Evolutionary conservation across 768 basidiomycete species (phyloP), one percentile per base, ranked within the genome.

Genomic region (Cubamyces sp.): DNA sequence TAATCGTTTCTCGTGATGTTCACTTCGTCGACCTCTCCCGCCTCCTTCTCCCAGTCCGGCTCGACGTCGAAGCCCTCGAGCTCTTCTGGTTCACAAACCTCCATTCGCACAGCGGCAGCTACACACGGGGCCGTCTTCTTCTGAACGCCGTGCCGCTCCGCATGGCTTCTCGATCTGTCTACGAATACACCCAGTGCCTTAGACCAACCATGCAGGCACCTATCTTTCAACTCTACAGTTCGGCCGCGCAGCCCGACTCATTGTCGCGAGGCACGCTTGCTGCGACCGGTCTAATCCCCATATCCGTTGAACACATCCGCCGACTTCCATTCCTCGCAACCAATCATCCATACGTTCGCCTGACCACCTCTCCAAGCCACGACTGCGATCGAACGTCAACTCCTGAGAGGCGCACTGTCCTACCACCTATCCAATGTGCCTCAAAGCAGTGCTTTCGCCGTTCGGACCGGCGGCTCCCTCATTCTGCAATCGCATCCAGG

Each of bases 81-180:
- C 42, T 57, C 61, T 45, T 64, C 57, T 3, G 49, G 56, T 4
- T 54, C 62, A 9, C 53, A 58, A 19, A 56, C 53, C 37, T 25
- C 51, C 34, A 64, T 64, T 4, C 57, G 58, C 19, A 56, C 57
- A 5, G 58, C 57, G 11, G 63, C 63, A 12, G 30, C 53, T 21
- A 56, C 57, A 5, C 48, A 60, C 37, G 63, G 63, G 4, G 57
- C 63, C 18, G 63, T 64, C 30, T 64, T 64, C 54, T 64, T 64
- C 57, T 64, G 30, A 64, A 25, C 40, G 12, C 28, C 21, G 26
- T 37, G 30, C n/a, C 46, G 34, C 25, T 5, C 26, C 34, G 34
- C 9, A 7, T 46, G 3, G 45, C 21, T 46, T 21, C 45, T 46
- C 34, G 9, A 34, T 11, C 34, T 34, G 34, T 34, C 34, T 11